phyloP scores from a whole-genome alignment of 2,329 filamentous ascomycete genomes.

The Cladosporium sp. region DNA sequence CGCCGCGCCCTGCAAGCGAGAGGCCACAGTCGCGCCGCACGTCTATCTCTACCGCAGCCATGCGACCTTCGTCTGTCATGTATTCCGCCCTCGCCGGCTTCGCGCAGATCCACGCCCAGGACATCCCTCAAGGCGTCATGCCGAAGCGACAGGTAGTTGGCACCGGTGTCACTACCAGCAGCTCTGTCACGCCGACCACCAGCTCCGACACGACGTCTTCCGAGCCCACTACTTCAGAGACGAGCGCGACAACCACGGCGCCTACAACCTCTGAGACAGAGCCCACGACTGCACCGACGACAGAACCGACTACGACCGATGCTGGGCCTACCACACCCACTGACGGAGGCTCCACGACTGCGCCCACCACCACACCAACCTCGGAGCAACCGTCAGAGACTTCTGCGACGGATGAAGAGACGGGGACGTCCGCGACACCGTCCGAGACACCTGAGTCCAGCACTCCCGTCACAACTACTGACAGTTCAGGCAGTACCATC shows the following conservation, averaged over 20 bases:
- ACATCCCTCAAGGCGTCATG: conserved; percentile 28
- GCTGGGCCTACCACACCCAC: conserved; percentile 2
- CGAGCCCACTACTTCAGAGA: conserved; percentile 9
- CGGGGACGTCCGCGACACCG: conserved; percentile 8
- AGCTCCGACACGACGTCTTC: conserved; percentile 4
- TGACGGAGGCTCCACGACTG: background rate
- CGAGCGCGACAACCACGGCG: conserved; percentile 12
- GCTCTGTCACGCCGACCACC: conserved; percentile 9
- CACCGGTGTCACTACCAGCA: conserved; percentile 22
- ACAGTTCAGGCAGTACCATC: conserved; percentile 23
- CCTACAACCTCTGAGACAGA: background rate
- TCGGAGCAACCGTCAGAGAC: background rate
- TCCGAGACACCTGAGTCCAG: conserved; percentile 20
- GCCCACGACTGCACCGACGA: background rate
- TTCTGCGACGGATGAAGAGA: background rate
- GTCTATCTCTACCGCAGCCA: background rate
- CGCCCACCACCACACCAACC: conserved; percentile 1
- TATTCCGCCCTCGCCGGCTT: conserved; percentile 26
- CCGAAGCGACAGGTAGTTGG: conserved; percentile 29
- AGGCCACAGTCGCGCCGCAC: background rate
- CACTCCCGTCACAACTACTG: conserved; percentile 27
- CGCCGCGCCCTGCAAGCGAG: background rate
- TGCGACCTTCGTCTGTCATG: conserved; percentile 16
- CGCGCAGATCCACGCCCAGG: conserved; percentile 25
- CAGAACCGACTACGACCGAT: conserved; percentile 9